These are phyloP conservation scores for Debaryomyces coudertii DNA, from an alignment of 1,139 yeast species.

Conservation along the genomic window DNA sequence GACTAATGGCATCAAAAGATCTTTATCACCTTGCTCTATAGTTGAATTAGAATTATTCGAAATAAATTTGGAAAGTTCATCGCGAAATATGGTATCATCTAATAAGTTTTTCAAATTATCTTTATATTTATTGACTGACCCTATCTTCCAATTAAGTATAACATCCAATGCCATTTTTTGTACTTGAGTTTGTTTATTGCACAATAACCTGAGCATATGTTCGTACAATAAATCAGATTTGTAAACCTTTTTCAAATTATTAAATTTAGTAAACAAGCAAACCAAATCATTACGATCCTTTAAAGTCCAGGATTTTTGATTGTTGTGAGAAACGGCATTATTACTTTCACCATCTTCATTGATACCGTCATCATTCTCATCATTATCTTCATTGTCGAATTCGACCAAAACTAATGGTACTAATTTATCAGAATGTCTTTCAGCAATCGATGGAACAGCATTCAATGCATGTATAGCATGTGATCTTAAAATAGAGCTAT, in stretches of 20 bases:
- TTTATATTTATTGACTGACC: constrained; percentile 62
- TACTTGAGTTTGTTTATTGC: constrained; percentile 62
- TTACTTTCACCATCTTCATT: constrained; percentile 12
- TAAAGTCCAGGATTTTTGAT: constrained; percentile 48
- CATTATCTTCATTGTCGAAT: constrained; percentile 29
- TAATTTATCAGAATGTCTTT: constrained; percentile 55
- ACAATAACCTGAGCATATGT: constrained; percentile 58
- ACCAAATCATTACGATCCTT: constrained; percentile 67
- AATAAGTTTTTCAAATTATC: constrained; percentile 75
- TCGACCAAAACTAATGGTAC: constrained; percentile 56
- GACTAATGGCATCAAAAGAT: constrained; percentile 67
- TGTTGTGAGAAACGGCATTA: constrained; percentile 17
- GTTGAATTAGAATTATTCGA: constrained; percentile 51
- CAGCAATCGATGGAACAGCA: constrained; percentile 67
- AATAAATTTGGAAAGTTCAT: constrained; percentile 73
- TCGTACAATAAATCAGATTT: constrained; percentile 56
- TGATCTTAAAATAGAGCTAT: constrained; percentile 44
- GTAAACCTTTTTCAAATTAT: constrained; percentile 57
- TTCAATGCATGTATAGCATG: constrained; percentile 55
- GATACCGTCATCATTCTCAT: constrained; percentile 20
- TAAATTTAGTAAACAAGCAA: constrained; percentile 66
- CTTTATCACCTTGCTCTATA: constrained; percentile 64
- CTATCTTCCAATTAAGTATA: constrained; percentile 66
- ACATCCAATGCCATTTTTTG: constrained; percentile 78
- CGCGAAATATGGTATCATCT: constrained; percentile 83